Percentiles rank a stretch among this genome's conserved stretches.
Evolutionary conservation across 2,329 filamentous ascomycete species (phyloP).

Genomic region (Ophiostoma novo-ulmi): DNA sequence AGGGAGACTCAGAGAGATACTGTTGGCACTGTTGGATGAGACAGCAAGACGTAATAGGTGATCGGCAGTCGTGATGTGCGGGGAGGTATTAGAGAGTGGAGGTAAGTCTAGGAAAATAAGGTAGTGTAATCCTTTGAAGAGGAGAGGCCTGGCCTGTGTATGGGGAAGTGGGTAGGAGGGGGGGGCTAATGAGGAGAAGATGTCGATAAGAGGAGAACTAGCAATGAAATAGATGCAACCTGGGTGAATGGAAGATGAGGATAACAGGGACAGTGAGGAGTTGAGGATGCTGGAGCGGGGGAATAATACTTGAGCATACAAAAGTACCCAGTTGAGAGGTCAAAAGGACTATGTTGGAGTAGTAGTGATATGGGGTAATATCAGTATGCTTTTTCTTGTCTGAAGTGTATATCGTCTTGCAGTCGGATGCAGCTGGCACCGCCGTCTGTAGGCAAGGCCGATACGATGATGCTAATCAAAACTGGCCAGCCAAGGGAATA

Average conservation of each 20-base stretch:
- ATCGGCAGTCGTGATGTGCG: conserved; percentile 6
- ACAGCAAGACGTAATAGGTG: background rate
- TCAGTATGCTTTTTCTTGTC: background rate
- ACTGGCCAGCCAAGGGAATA: background rate
- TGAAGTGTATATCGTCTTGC: background rate
- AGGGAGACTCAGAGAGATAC: background rate
- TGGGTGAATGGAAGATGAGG: background rate
- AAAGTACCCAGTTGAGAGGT: background rate
- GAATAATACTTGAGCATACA: background rate
- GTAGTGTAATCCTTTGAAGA: background rate
- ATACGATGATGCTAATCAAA: background rate
- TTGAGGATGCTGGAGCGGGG: background rate
- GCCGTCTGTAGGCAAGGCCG: background rate
- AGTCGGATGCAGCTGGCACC: background rate
- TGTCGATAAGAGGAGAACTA: background rate
- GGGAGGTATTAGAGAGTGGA: conserved; percentile 2
- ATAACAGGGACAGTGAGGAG: background rate
- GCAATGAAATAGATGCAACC: background rate
- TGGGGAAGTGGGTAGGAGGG: conserved; percentile 1
- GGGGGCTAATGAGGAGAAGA: background rate
- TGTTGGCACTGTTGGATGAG: background rate
- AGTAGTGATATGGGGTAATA: background rate
- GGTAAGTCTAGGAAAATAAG: background rate
- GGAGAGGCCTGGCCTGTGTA: background rate
- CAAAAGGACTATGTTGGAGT: background rate